A percentile compares a stretch with the other conserved stretches of the same genome.
Conservation (phyloP, 441 rosid species). For the Heliophila coronopifolia region DNA sequence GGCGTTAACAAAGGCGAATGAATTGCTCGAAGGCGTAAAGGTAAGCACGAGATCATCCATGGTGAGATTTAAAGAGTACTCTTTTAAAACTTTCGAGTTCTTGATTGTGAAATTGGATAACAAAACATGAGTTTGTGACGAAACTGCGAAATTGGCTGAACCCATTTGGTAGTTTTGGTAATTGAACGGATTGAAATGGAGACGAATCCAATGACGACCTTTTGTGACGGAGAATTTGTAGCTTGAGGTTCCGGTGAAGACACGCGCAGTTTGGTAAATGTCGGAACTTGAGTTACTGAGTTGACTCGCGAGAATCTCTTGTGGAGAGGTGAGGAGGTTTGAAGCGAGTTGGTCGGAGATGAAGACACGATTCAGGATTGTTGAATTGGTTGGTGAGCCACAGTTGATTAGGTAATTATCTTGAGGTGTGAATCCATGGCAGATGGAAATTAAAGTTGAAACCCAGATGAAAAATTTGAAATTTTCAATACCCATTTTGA, state of each 20-base stretch:
- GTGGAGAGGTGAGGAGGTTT: slow-evolving; percentile 46
- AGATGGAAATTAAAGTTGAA: slow-evolving; percentile 37
- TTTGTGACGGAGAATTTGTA: slow-evolving; percentile 54
- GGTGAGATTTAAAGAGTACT: slow-evolving; percentile 55
- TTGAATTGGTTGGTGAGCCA: slow-evolving; percentile 58
- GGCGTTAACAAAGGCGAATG: slow-evolving; percentile 72
- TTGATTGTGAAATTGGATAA: slow-evolving; percentile 40
- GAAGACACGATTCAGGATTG: slow-evolving; percentile 47
- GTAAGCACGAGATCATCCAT: slow-evolving; percentile 44
- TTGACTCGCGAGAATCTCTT: slow-evolving; percentile 31
- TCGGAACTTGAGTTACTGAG: slow-evolving; percentile 31
- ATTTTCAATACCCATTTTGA: slow-evolving; percentile 34
- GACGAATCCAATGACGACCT: slow-evolving; percentile 89
- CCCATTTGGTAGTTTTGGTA: slow-evolving; percentile 45
- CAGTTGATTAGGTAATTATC: slow-evolving; percentile 73
- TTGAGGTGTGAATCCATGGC: slow-evolving; percentile 51
- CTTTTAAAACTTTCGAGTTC: slow-evolving; percentile 39
- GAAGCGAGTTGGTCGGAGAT: slow-evolving; percentile 59
- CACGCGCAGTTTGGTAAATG: slow-evolving; percentile 65
- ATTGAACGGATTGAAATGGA: slow-evolving; percentile 67
- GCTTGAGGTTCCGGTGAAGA: slow-evolving; percentile 44
- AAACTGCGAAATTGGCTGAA: slow-evolving; percentile 54
- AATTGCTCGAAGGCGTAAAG: slow-evolving; percentile 45
- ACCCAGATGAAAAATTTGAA: slow-evolving; percentile 28
- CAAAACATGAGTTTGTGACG: slow-evolving; percentile 42